Conservation (phyloP, 768 basidiomycete genomes). For the Clitopilus passeckerianus region DNA sequence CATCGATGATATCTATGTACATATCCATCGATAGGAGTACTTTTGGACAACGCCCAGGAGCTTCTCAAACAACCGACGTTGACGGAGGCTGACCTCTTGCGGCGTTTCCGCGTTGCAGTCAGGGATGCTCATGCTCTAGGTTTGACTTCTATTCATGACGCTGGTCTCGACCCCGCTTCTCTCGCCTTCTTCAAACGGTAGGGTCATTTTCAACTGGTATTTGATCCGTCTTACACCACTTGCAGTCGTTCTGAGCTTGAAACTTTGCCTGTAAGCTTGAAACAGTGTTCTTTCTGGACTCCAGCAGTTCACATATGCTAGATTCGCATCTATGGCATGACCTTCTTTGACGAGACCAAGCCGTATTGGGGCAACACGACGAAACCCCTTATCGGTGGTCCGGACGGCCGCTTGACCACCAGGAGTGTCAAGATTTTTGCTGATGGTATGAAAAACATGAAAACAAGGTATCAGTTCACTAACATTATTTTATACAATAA, state of each 20-base stretch:
- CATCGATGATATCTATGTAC: background rate
- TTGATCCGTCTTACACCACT: constrained; percentile 1
- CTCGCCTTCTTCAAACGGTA: constrained; percentile 72
- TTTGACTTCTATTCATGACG: constrained; percentile 85
- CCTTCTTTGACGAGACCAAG: constrained; percentile 58
- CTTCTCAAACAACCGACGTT: constrained; percentile 59
- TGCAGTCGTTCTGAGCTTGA: constrained; percentile 57
- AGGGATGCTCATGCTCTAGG: constrained; percentile 67
- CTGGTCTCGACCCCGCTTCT: constrained; percentile 65
- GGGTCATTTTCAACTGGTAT: constrained; percentile 1
- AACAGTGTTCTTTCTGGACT: background rate
- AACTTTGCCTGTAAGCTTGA: constrained; percentile 52
- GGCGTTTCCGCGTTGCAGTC: constrained; percentile 57
- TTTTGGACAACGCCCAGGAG: constrained; percentile 86
- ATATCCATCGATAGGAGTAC: constrained; percentile 42
- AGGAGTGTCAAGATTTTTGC: constrained; percentile 80
- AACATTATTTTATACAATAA: background rate
- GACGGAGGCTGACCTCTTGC: constrained; percentile 58
- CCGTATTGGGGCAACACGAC: constrained; percentile 73
- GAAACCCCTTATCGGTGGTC: constrained; percentile 47
- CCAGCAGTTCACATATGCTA: constrained; percentile 19
- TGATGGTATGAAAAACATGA: constrained; percentile 40
- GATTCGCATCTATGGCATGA: constrained; percentile 79
- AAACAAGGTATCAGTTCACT: constrained; percentile 1
- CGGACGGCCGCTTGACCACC: constrained; percentile 60